Percentiles rank a stretch among this genome's conserved stretches.
Conservation (phyloP, 768 basidiomycete genomes). For the Boletellus ananiceps region DNA sequence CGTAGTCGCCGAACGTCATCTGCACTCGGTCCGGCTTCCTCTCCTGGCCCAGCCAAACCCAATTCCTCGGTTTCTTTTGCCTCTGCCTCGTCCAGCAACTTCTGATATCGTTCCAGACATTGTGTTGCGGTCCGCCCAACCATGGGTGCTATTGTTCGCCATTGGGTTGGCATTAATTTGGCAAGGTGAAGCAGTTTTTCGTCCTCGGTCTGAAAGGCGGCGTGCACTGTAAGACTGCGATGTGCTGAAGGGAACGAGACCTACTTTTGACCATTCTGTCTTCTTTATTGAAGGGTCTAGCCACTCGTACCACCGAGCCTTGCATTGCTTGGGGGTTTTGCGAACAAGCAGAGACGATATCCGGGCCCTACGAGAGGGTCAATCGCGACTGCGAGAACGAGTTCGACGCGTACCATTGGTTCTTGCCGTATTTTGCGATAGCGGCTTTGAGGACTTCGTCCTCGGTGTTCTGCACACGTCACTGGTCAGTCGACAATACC, state of each 20-base stretch:
- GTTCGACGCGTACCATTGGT: conserved; percentile 64
- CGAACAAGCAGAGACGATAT: conserved; percentile 96
- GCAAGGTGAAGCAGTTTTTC: conserved; percentile 97
- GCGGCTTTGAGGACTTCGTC: conserved; percentile 99
- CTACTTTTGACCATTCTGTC: conserved; percentile 97
- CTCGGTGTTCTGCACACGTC: conserved; percentile 70
- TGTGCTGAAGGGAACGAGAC: conserved; percentile 6
- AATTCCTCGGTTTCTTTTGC: conserved; percentile 94
- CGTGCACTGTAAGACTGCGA: background rate
- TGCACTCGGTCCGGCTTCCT: conserved; percentile 79
- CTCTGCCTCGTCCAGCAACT: conserved; percentile 95
- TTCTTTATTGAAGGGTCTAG: conserved; percentile 99
- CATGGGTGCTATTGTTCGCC: conserved; percentile 98
- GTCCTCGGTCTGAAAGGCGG: conserved; percentile 73
- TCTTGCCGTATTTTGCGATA: conserved; percentile 95
- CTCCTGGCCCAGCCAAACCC: conserved; percentile 79
- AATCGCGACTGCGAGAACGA: background rate
- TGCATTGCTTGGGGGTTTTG: conserved; percentile 99
- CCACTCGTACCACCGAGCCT: conserved; percentile 99
- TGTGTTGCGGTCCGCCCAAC: conserved; percentile 97
- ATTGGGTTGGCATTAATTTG: conserved; percentile 99
- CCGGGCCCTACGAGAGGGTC: conserved; percentile 64
- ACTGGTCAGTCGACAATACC: conserved; percentile 1
- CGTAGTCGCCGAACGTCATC: conserved; percentile 86
- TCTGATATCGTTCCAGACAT: conserved; percentile 97